These are phyloP conservation scores for Acmispon strigosus DNA, from an alignment of 306 rosid species.

Conservation along the genomic window DNA sequence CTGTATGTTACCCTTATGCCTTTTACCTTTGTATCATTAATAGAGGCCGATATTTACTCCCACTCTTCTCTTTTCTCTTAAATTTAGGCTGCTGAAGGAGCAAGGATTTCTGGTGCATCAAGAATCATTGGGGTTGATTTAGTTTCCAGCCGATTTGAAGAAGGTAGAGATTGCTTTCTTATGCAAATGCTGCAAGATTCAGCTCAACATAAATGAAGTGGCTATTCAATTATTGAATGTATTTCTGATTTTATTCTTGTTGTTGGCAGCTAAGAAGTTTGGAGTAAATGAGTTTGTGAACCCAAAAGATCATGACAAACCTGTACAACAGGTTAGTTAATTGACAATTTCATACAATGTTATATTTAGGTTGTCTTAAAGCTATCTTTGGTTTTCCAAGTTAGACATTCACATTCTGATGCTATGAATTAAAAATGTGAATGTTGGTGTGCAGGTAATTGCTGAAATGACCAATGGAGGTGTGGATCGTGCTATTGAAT, in stretches of 20 bases:
- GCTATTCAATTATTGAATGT: neutral
- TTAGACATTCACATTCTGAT: neutral
- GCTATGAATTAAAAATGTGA: neutral
- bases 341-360: neutral
- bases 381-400: neutral
- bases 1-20: slow-evolving; percentile 42
- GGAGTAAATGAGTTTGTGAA: slow-evolving; percentile 78
- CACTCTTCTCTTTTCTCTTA: neutral
- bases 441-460: slow-evolving; percentile 44
- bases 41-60: neutral
- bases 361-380: neutral
- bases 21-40: neutral
- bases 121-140: slow-evolving; percentile 70
- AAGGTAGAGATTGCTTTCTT: slow-evolving; percentile 32
- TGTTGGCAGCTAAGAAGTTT: slow-evolving; percentile 64
- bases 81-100: slow-evolving; percentile 62
- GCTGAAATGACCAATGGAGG: slow-evolving; percentile 90
- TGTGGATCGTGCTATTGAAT: slow-evolving; percentile 85
- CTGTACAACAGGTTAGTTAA: slow-evolving; percentile 59
- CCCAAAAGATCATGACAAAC: slow-evolving; percentile 75
- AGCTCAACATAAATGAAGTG: neutral
- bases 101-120: slow-evolving; percentile 55
- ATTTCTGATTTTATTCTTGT: neutral
- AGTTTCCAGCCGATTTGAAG: slow-evolving; percentile 42
- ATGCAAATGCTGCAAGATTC: neutral